Base-by-base conservation (phyloP, 192 early-diverging fungal genomes). In the Umbelopsis vinacea region DNA sequence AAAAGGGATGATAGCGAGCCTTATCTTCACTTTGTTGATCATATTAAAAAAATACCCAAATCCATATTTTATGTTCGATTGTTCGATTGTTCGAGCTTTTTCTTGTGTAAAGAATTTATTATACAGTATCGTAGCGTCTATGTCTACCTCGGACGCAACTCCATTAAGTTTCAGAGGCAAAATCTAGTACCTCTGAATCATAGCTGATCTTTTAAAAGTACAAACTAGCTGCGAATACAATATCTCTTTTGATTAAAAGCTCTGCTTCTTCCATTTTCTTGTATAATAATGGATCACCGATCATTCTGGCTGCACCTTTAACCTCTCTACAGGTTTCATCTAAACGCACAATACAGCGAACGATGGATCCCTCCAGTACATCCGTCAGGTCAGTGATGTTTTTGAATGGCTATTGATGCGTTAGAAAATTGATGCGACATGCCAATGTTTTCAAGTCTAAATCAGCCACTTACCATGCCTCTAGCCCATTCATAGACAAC, bases 401-500 rank as follows among this genome's bases (percentile, higher is more conserved):
- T 76, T 93, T 92, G 82, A 99, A 99, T 11, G 89, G 85, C 82
- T 80, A 55, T 46, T n/a, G 48, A 55, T n/a, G 29, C 24, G 57
- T 19, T 29, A 43, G 23, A n/a, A 35, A 26, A 43, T 43, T 43
- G 1, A 6, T 43, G 40, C 8, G 11, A 43, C 8, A 6, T 4
- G 8, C 11, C 40, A 43, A 43, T 12, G 40, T 12, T 43, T 12
- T 12, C 1, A 43, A 0, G 11, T 43, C 11, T 0, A 43, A 4
- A 43, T 7, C 5, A 12, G 8, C 40, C 6, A 19, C 67, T 73
- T 80, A 82, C 83, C 84, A 95, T 83, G 12, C 95, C 95, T n/a
- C 89, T 81, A 15, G 96, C 97, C 97, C 96, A 99, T 81, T 98
- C 96, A 80, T 99, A 96, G 2, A 97, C 95, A 7, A 96, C 97